Conservation (phyloP, 208 protist species). For the Trypanosoma lewisi region DNA sequence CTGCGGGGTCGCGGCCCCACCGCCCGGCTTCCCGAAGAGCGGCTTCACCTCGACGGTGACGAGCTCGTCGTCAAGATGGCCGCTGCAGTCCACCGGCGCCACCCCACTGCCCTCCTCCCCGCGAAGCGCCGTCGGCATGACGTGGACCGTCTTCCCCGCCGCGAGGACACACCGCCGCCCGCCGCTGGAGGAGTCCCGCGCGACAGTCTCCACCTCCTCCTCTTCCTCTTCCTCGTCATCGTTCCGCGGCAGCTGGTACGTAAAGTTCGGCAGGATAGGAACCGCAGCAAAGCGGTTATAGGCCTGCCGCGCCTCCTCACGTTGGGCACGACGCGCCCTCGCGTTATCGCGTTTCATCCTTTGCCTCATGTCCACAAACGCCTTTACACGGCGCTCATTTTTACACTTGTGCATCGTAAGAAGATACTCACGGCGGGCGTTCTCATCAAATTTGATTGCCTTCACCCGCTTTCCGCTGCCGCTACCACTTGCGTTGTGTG, state of each 20-base stretch:
- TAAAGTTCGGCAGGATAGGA: slow-evolving; percentile 87
- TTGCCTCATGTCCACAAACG: slow-evolving; percentile 77
- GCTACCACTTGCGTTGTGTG: slow-evolving; percentile 28
- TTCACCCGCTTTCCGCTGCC: slow-evolving; percentile 35
- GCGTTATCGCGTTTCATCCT: slow-evolving; percentile 66
- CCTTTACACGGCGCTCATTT: slow-evolving; percentile 84
- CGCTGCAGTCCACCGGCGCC: neutral
- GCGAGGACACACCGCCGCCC: slow-evolving; percentile 15
- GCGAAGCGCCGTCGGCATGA: slow-evolving; percentile 61
- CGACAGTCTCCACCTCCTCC: slow-evolving; percentile 20
- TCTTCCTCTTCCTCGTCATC: slow-evolving; percentile 34
- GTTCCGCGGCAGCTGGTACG: slow-evolving; percentile 56
- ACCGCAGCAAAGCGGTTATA: slow-evolving; percentile 86
- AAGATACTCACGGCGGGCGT: slow-evolving; percentile 60
- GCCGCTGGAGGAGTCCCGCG: neutral
- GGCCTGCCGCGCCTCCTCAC: slow-evolving; percentile 77
- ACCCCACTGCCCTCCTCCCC: neutral
- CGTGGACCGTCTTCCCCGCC: slow-evolving; percentile 41
- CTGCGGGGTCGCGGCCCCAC: slow-evolving; percentile 2
- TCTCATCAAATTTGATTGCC: slow-evolving; percentile 66
- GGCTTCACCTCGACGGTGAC: slow-evolving; percentile 81
- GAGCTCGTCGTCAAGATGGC: slow-evolving; percentile 42
- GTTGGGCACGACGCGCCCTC: slow-evolving; percentile 68
- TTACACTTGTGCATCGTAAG: slow-evolving; percentile 84
- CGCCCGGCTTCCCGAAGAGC: slow-evolving; percentile 23